Conservation (phyloP, 1,284 basidiomycete species). For the Ganoderma boninense region DNA sequence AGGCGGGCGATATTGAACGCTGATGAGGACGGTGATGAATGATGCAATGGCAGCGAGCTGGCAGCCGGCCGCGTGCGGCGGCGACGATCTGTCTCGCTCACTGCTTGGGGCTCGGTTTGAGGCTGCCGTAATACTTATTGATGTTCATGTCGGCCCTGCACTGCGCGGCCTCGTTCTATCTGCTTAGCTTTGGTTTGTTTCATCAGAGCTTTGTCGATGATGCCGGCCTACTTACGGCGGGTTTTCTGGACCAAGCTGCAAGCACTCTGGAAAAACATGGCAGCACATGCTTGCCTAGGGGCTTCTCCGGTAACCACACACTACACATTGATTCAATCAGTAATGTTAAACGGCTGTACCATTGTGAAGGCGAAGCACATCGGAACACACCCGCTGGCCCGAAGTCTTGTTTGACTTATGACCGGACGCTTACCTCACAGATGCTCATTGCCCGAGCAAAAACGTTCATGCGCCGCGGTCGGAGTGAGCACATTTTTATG, state of each 20-base stretch:
- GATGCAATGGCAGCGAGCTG: not conserved
- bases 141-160: not conserved
- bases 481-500: not conserved
- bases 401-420: not conserved
- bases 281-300: not conserved
- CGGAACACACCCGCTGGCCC: not conserved
- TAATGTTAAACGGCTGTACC: not conserved
- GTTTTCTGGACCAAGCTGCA: no score
- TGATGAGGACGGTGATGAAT: not conserved
- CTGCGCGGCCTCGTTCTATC: not conserved
- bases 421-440: constrained; percentile 6
- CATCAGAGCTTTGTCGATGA: no score
- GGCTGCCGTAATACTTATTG: no score
- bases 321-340: not conserved
- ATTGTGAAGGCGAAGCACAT: not conserved
- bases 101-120: no score
- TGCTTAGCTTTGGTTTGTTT: no score
- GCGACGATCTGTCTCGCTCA: not conserved
- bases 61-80: no score
- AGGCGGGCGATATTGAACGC: not conserved
- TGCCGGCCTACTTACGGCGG: no score
- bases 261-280: no score
- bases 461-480: not conserved
- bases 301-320: not conserved
- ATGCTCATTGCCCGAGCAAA: not conserved